Evolutionary conservation across 139 green algal genomes (phyloP).

Genomic region (Coelastrella sp.): DNA sequence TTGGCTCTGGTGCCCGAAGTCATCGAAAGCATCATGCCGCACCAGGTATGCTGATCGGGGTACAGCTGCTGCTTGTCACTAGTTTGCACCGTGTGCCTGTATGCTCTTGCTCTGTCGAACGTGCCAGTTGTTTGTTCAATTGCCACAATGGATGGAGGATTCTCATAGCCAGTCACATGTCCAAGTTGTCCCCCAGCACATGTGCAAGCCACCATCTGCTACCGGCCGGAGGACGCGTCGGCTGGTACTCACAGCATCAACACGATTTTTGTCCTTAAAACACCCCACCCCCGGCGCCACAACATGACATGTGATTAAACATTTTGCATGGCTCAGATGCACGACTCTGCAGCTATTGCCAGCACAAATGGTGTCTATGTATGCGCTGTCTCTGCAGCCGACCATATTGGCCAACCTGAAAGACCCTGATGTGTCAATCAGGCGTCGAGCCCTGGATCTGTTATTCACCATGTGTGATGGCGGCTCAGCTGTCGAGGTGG

Average conservation of each 20-base stretch:
- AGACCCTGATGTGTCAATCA: conserved; percentile 95
- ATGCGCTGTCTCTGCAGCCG: background rate
- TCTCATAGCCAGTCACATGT: background rate
- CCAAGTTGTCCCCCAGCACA: background rate
- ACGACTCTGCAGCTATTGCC: too few relatives aligned
- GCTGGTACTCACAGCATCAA: too few relatives aligned
- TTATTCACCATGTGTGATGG: conserved; percentile 93
- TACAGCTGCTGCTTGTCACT: background rate
- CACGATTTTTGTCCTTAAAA: too few relatives aligned
- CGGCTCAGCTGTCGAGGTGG: conserved; percentile 78
- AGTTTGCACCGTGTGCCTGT: background rate
- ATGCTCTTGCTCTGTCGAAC: too few relatives aligned
- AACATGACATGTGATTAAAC: too few relatives aligned
- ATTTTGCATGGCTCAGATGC: too few relatives aligned
- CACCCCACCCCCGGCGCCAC: too few relatives aligned
- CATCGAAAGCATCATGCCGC: conserved; percentile 58
- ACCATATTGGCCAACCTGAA: conserved; percentile 59
- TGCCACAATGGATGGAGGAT: too few relatives aligned
- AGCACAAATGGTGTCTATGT: too few relatives aligned
- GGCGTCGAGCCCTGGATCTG: conserved; percentile 92
- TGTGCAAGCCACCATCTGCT: too few relatives aligned
- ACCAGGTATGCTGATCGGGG: conserved; percentile 46
- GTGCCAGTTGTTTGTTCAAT: too few relatives aligned
- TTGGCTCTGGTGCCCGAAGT: conserved; percentile 81
- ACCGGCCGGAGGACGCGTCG: too few relatives aligned